Base-by-base conservation (phyloP, 768 basidiomycete genomes). In the Ephemerocybe angulata region DNA sequence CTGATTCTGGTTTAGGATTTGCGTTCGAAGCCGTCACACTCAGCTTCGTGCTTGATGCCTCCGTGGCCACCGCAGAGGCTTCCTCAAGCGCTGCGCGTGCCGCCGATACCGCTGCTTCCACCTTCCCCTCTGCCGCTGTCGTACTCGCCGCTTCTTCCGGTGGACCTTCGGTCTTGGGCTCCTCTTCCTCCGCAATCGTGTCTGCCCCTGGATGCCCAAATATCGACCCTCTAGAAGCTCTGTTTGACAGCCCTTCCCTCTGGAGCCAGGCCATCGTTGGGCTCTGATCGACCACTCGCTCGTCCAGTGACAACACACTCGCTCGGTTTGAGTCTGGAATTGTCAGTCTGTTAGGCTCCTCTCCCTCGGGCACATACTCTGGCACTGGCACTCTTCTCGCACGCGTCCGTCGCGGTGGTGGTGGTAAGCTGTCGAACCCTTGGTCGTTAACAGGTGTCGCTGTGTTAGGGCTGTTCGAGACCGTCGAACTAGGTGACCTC, bases 1-100 rank as follows among this genome's bases (percentile, higher is more conserved):
- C 46, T 19, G 46, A 30, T 48, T 28, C 46, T 29, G 46, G 46
- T 4, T 30, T 48, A 48, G 27, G 46, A 48, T 48, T 48, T 48
- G 46, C 48, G 24, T 50, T 35, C 48, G 48, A 50, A 50, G 48
- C 48, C 48, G 48, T 21, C 48, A 50, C 15, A 17, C 29, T 30
- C 31, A 21, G 10, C 48, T 50, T 50, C 48, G 48, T 33, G 30
- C n/a, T 24, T 52, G 50, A 52, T 42, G 50, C 35, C 12, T 52
- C 47, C 35, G 53, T 48, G 44, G 29, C 44, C 30, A 21, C 53
- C 53, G 54, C 54, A 12, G 47, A 38, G 1, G 52, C 28, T 52
- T 38, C 50, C n/a, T 46, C 53, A 12, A 43, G 19, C 27, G 37
- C 50, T 41, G 22, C 50, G 24, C 19, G 38, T 35, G 37, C 50